Base-by-base conservation (phyloP, 805 yeast species). In the Saturnispora silvae region DNA sequence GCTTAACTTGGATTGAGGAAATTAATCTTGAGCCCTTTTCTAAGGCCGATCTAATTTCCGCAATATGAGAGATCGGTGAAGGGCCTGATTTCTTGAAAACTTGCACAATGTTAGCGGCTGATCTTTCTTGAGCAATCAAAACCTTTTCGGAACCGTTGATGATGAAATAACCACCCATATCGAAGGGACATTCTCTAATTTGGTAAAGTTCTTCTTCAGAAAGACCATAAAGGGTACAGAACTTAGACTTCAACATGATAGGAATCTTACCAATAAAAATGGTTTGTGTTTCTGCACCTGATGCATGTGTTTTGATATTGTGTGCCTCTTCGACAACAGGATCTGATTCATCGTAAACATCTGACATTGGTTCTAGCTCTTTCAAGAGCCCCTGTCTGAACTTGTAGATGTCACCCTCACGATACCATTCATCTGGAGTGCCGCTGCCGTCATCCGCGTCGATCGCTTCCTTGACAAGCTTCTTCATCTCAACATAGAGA, bases 81-180 rank as follows among this genome's bases (percentile, higher is more conserved):
- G 95, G 95, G 3, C 96, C 95, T 5, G 97, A 84, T 61, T 92
- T 92, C 60, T 85, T 89, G 70, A 92, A 92, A 17, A 92, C 99
- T 65, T 92, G 98, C 27, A 92, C 98, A 47, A 92, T 92, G 57
- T 92, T 92, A 34, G 98, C 99, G 11, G 99, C 97, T 42, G 92
- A 78, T 60, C 99, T 77, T 63, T 92, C 99, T 64, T 92, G 99
- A 23, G 99, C 99, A 66, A 92, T 92, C 53, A 92, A 68, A 40
- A 92, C 99, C 60, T 92, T 92, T 60, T 92, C 99, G 16, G 96
- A 85, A 52, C 99, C 99, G 65, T 92, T 92, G 56, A 92, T 92
- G 50, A 92, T 87, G 57, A 92, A 92, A 62, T 92, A 92, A 45
- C 99, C 99, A 61, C 99, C 99, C 94, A 92, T 94, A 70, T 92